phyloP scores from a whole-genome alignment of 176 grass and related monocot species.

The Aegilops longissima region DNA sequence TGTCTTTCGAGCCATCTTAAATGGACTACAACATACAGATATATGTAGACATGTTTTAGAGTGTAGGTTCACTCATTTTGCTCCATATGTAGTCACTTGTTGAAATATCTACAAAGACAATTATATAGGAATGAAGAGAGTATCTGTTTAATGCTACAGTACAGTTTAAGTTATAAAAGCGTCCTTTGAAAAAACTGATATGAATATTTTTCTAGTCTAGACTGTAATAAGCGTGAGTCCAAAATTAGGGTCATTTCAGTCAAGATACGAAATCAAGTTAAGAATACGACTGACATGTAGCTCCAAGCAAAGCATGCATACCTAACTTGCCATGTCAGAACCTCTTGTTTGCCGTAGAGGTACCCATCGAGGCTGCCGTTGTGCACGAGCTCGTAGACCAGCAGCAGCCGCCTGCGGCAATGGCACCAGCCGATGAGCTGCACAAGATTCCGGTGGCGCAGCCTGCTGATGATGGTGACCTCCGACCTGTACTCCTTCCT shows the following conservation, averaged over 20 bases:
- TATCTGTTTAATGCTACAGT: too few relatives aligned
- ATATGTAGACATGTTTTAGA: too few relatives aligned
- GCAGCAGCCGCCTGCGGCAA: conserved; percentile 32
- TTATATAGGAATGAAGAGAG: too few relatives aligned
- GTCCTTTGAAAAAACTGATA: too few relatives aligned
- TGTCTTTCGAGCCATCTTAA: too few relatives aligned
- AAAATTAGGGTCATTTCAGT: neutral
- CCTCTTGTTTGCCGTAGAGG: conserved; percentile 40
- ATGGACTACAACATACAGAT: too few relatives aligned
- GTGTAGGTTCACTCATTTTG: too few relatives aligned
- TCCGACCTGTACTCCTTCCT: conserved; percentile 57
- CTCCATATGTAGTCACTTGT: too few relatives aligned
- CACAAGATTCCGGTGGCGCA: conserved; percentile 68
- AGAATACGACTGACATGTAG: neutral
- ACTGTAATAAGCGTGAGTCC: neutral
- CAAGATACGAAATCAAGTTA: neutral
- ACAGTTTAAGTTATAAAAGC: too few relatives aligned
- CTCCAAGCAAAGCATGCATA: neutral
- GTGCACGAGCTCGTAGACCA: conserved; percentile 56
- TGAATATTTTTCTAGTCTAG: too few relatives aligned
- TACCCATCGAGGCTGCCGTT: conserved; percentile 53
- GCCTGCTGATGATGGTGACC: conserved; percentile 60
- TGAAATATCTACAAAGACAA: too few relatives aligned
- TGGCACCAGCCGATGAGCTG: conserved; percentile 78
- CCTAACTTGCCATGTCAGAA: conserved; percentile 41